These are phyloP conservation scores for Biancaea sappan DNA, from an alignment of 306 rosid species.

Conservation along the genomic window DNA sequence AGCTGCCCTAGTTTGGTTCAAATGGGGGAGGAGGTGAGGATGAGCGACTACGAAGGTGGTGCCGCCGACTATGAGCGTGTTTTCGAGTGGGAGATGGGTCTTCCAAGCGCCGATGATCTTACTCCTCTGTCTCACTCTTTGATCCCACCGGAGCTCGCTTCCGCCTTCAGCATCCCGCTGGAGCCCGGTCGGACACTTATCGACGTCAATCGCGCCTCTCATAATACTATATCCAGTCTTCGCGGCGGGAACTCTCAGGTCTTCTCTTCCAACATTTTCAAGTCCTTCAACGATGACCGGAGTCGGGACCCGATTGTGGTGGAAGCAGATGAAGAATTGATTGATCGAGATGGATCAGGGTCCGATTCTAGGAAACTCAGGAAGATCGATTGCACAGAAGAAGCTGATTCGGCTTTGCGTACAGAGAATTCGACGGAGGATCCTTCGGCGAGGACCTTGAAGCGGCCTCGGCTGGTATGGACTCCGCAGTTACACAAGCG, in stretches of 20 bases:
- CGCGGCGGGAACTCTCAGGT: conserved; percentile 51
- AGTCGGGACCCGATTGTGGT: conserved; percentile 38
- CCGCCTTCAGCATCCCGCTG: conserved; percentile 81
- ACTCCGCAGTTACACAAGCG: conserved; percentile 74
- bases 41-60: conserved; percentile 44
- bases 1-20: neutral
- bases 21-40: conserved; percentile 82
- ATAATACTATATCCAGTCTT: conserved; percentile 57
- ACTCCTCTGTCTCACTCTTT: conserved; percentile 70
- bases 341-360: conserved; percentile 55
- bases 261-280: conserved; percentile 46
- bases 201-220: conserved; percentile 88
- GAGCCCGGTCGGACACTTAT: conserved; percentile 51
- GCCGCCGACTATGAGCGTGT: conserved; percentile 56
- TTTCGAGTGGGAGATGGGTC: conserved; percentile 75
- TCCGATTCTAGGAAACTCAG: conserved; percentile 63
- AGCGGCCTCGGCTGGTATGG: conserved; percentile 65
- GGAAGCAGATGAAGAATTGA: conserved; percentile 48
- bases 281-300: conserved; percentile 36
- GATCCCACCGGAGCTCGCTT: conserved; percentile 74
- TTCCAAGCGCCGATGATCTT: conserved; percentile 60
- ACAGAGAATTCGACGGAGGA: conserved; percentile 44
- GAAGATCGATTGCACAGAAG: conserved; percentile 59
- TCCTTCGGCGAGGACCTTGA: conserved; percentile 44
- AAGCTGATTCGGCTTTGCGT: conserved; percentile 59